Base-by-base conservation (phyloP, 2,329 filamentous ascomycete genomes). In the Penicillium sp. region DNA sequence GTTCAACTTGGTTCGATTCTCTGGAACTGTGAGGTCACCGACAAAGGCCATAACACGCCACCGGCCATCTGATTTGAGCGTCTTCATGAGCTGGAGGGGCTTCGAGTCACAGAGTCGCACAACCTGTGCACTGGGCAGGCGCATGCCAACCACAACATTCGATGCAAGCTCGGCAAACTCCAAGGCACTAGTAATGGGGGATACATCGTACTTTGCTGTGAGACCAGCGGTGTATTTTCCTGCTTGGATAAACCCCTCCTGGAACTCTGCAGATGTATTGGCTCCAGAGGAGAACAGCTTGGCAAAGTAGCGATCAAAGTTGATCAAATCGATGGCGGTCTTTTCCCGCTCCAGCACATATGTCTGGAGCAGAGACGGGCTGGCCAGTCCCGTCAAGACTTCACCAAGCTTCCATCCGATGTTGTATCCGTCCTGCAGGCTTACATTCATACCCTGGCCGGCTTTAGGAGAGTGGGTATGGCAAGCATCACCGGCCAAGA, bases 401-500 rank as follows among this genome's bases (percentile, higher is more conserved):
- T 76, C 72, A 0, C 75, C 81, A 6, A 86, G 73, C 62, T 86
- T 86, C 82, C 82, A 85, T 6, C 83, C 83, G 49, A 85, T 78
- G 54, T 85, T 85, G 61, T 84, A 82, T 14, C 78, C 65, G 58
- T 88, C 85, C 62, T 87, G 85, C 56, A 88, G 69, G 14, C 73
- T 74, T 41, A 76, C 73, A 52, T 78, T 78, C 75, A 78, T 78
- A 1, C 79, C 87, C 72, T 89, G 87, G 0, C 86, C 87, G 1
- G 86, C 86, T 71, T 89, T 89, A 4, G 87, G 87, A 2, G 84
- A 87, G 67, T 90, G 87, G 0, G 87, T 89, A 62, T 82, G 67
- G 77, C 85, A 87, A 31, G 87, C 86, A 66, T 90, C 87, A 15
- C 86, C 86, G 12, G 85, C 84, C 37, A 90, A 76, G 69, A 90